These are phyloP conservation scores for Cladosporium sp. DNA, from an alignment of 2,329 filamentous ascomycete species.

Conservation along the genomic window DNA sequence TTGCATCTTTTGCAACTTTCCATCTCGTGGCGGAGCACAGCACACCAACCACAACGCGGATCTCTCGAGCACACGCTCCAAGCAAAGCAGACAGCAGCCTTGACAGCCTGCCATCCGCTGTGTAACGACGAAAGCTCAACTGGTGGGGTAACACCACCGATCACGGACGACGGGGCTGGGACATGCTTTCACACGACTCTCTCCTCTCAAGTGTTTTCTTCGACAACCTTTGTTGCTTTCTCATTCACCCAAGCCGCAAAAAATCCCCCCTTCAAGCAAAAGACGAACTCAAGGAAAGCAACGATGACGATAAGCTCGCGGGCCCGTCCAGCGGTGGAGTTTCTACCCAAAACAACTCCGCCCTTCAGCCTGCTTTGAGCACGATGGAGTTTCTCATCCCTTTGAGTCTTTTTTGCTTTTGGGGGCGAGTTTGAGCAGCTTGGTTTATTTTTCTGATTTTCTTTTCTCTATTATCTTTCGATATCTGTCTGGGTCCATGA, in stretches of 20 bases:
- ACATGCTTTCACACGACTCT: conserved; percentile 10
- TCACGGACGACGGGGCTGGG: neutral
- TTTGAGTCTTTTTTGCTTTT: neutral
- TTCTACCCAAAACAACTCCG: too few relatives aligned
- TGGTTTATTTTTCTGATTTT: too few relatives aligned
- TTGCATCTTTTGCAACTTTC: neutral
- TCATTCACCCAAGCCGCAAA: neutral
- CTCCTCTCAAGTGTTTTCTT: neutral
- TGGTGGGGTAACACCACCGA: conserved; percentile 9
- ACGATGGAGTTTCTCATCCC: conserved; percentile 14
- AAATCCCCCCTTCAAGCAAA: neutral
- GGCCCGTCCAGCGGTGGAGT: neutral
- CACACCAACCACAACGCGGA: conserved; percentile 7
- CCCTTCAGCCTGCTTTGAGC: conserved; percentile 12
- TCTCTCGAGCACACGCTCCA: neutral
- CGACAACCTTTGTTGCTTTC: neutral
- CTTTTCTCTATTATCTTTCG: too few relatives aligned
- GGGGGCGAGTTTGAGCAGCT: too few relatives aligned
- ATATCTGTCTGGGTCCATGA: too few relatives aligned
- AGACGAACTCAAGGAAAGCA: conserved; percentile 6
- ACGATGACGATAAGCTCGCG: conserved; percentile 16
- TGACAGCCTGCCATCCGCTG: neutral
- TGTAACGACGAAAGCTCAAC: neutral
- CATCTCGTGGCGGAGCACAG: conserved; percentile 10
- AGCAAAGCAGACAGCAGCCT: too few relatives aligned